Percentiles rank a stretch among this genome's conserved stretches.
Conservation (phyloP, 768 basidiomycete species). For the Lactifluus volemus region DNA sequence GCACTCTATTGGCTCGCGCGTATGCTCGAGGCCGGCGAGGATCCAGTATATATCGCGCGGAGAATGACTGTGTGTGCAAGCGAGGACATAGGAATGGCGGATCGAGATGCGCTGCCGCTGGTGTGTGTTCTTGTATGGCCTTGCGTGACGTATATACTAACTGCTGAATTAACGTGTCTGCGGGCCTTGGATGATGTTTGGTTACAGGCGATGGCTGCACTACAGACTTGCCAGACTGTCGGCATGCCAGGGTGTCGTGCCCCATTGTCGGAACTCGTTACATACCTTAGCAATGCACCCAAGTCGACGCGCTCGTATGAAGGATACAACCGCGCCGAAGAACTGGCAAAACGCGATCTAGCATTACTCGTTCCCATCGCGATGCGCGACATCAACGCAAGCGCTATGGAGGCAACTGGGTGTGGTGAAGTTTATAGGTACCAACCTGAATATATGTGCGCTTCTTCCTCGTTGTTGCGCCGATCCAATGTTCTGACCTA, state of each 20-base stretch:
- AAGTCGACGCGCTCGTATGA: constrained; percentile 77
- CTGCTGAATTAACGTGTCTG: background rate
- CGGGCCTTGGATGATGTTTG: background rate
- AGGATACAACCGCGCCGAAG: constrained; percentile 64
- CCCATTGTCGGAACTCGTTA: constrained; percentile 67
- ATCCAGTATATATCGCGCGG: constrained; percentile 68
- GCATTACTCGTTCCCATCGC: constrained; percentile 57
- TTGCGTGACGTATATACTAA: background rate
- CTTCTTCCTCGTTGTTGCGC: background rate
- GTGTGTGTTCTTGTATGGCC: constrained; percentile 31
- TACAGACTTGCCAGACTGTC: constrained; percentile 57
- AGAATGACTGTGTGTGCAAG: constrained; percentile 74
- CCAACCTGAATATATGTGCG: constrained; percentile 38
- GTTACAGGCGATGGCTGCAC: constrained; percentile 48
- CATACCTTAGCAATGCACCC: constrained; percentile 73
- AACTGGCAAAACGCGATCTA: constrained; percentile 43
- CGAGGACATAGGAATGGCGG: constrained; percentile 80
- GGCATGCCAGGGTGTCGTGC: constrained; percentile 83
- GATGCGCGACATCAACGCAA: constrained; percentile 72
- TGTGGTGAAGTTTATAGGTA: constrained; percentile 43
- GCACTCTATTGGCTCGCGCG: constrained; percentile 86
- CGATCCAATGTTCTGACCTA: background rate
- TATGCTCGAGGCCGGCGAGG: constrained; percentile 75
- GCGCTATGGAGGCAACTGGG: constrained; percentile 43
- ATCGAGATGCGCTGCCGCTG: constrained; percentile 66